Evolutionary conservation across 306 rosid species (phyloP), one percentile per base, ranked within the genome.

Genomic region (Ormosia emarginata): DNA sequence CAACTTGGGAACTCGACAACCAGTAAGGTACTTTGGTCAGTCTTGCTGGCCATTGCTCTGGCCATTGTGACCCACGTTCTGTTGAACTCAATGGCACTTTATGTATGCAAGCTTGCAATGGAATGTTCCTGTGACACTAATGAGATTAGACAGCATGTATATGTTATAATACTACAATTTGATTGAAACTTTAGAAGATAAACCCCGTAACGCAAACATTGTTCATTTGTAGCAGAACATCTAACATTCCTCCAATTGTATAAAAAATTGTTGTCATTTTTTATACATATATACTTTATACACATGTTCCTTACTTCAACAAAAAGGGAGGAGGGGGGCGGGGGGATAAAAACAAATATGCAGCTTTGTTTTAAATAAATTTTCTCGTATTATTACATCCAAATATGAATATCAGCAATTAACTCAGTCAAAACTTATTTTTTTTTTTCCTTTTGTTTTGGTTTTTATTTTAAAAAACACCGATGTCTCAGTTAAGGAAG

Each of bases 81-180:
- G 67, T 71, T 70, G 88, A 82, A 77, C 87, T 83, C 71, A 79
- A 83, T 5, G 99, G 95, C 46, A 82, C 92, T 86, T 91, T 91
- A 90, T 96, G 99, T 86, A 96, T 74, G 91, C 99, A 96, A 32
- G 99, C 92, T 84, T 93, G 85, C 73, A 96, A 84, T 58, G 97
- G 82, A 81, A 96, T 85, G 52, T 90, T 86, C 99, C 99, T 96
- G 88, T 36, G 34, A 78, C 74, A 84, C 36, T 79, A 69, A 81
- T 62, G 75, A 74, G 55, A 78, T 86, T 74, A 67, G 76, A 67
- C 67, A 43, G 52, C 72, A 58, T 49, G 64, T 50, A n/a, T 61
- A 62, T 15, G 53, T 66, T 32, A 56, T 49, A 84, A 56, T 56
- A 74, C 66, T 55, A 58, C 77, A 41, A 58, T 12, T 15, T 63